phyloP scores from a whole-genome alignment of 139 green algal species.

The Closterium sp. region DNA sequence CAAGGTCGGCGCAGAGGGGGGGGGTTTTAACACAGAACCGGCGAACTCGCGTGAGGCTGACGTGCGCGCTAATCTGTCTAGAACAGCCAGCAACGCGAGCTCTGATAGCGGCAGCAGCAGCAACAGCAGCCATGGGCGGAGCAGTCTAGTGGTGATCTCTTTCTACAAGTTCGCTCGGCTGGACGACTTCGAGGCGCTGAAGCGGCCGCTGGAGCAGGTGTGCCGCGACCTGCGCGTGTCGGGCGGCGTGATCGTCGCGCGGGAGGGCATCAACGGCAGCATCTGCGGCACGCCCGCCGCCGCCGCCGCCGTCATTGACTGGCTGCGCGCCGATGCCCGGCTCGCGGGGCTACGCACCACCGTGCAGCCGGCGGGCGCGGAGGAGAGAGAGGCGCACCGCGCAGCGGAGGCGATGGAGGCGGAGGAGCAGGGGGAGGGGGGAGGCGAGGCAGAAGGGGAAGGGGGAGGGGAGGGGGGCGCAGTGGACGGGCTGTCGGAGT shows the following conservation, averaged over 20 bases:
- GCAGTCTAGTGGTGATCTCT: slow-evolving; percentile 23
- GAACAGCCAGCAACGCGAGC: neutral
- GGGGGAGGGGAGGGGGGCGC: neutral
- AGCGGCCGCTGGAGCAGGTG: slow-evolving; percentile 11
- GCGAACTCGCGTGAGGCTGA: neutral
- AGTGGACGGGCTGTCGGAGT: neutral
- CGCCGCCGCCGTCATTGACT: slow-evolving; percentile 13
- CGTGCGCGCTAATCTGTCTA: neutral
- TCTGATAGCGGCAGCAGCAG: neutral
- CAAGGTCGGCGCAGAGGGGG: neutral
- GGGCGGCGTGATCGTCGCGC: slow-evolving; percentile 44
- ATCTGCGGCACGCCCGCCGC: slow-evolving; percentile 32
- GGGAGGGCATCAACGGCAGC: slow-evolving; percentile 49
- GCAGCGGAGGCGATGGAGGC: neutral
- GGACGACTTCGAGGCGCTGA: slow-evolving; percentile 17
- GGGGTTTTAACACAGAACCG: neutral
- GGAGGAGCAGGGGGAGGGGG: neutral
- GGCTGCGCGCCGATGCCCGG: slow-evolving; percentile 22
- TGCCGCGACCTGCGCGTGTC: slow-evolving; percentile 25
- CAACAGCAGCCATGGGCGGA: neutral
- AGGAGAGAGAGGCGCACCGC: slow-evolving; percentile 12
- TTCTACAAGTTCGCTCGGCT: slow-evolving; percentile 47
- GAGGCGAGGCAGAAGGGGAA: neutral
- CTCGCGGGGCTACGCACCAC: slow-evolving; percentile 12
- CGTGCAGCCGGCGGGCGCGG: slow-evolving; percentile 31